These are phyloP conservation scores for Euphorbia peplus DNA, from an alignment of 345 rosid genomes.

Conservation along the genomic window DNA sequence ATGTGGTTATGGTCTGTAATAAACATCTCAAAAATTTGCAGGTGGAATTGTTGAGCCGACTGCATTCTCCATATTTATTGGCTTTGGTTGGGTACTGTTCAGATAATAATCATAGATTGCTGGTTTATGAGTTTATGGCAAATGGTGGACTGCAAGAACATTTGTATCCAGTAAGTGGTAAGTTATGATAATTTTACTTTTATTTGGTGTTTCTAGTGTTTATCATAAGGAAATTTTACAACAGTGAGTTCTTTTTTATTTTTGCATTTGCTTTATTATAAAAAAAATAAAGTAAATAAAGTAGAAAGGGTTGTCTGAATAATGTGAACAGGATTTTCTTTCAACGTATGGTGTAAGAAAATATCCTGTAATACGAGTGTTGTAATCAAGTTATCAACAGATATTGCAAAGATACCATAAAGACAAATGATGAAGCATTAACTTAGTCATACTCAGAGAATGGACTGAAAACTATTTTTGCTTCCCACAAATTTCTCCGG, in stretches of 20 bases:
- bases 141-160: constrained; percentile 76
- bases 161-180: constrained; percentile 64
- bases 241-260: not conserved
- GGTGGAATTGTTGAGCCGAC: constrained; percentile 80
- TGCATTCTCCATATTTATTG: constrained; percentile 31
- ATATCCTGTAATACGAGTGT: not conserved
- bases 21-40: not conserved
- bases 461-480: not conserved
- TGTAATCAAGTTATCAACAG: not conserved
- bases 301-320: not conserved
- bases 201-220: not conserved
- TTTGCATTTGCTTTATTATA: not conserved
- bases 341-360: not conserved
- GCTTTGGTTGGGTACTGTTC: constrained; percentile 35
- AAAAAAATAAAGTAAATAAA: not conserved
- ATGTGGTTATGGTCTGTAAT: not conserved
- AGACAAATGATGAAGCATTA: not conserved
- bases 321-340: not conserved
- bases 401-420: not conserved
- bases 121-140: constrained; percentile 33
- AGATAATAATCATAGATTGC: constrained; percentile 18
- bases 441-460: not conserved
- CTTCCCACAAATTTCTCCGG: not conserved
- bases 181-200: constrained; percentile 15
- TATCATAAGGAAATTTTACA: not conserved